These are phyloP conservation scores for Globisporangium cylindrosporum DNA, from an alignment of 352 stramenopile species.

Conservation along the genomic window DNA sequence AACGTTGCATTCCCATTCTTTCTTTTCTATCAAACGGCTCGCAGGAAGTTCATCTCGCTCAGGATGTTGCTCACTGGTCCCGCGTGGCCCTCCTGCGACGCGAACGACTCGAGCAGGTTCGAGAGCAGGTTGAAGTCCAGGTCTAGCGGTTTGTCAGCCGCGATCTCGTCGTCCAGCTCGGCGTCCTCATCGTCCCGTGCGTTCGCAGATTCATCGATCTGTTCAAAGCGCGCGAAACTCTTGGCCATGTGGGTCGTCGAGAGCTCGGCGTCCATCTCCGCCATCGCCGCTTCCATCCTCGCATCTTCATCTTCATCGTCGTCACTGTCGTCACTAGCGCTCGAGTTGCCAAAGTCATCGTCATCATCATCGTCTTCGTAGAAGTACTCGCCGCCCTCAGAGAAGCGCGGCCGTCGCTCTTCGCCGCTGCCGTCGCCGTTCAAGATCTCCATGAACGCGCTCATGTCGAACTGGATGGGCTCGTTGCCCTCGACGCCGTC, in stretches of 20 bases:
- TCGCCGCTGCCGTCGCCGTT: conserved; percentile 22
- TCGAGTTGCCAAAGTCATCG: conserved; percentile 18
- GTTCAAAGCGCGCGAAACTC: conserved; percentile 46
- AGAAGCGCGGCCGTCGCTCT: conserved; percentile 13
- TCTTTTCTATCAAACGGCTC: background rate
- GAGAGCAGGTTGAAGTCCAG: conserved; percentile 83
- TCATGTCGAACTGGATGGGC: conserved; percentile 66
- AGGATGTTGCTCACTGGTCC: conserved; percentile 79
- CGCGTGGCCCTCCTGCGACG: conserved; percentile 66
- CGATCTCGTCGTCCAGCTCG: conserved; percentile 20
- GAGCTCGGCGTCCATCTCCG: conserved; percentile 76
- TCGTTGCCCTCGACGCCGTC: conserved; percentile 61
- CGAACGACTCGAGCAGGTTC: conserved; percentile 80
- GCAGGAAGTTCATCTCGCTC: conserved; percentile 47
- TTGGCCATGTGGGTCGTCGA: conserved; percentile 44
- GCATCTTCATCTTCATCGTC: conserved; percentile 36
- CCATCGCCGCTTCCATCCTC: conserved; percentile 57
- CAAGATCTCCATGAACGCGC: conserved; percentile 65
- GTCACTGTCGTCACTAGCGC: conserved; percentile 28
- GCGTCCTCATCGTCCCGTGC: background rate
- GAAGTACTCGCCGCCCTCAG: conserved; percentile 14
- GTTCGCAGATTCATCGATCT: background rate
- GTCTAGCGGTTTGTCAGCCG: conserved; percentile 49
- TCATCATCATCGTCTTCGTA: conserved; percentile 21
- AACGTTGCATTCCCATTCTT: too few species aligned